Conservation (phyloP, 108 stramenopile genomes). For the Cylindrotheca fusiformis region DNA sequence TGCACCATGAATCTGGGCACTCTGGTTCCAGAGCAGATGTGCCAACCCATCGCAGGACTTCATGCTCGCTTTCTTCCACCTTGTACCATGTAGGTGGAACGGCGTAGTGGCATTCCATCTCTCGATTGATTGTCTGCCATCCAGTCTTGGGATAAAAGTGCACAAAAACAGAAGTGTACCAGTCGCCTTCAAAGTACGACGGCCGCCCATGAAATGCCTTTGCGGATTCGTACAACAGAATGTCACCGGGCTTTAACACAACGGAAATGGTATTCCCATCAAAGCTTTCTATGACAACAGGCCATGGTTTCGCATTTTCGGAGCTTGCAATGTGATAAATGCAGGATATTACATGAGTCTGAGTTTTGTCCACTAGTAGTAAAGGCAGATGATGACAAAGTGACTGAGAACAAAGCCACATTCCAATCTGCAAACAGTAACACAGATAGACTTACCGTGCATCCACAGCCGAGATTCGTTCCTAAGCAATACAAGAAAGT, state of each 20-base stretch:
- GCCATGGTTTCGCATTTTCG: slow-evolving; percentile 79
- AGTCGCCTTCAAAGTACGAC: slow-evolving; percentile 56
- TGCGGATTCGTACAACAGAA: slow-evolving; percentile 85
- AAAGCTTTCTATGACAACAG: slow-evolving; percentile 49
- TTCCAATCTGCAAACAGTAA: background rate
- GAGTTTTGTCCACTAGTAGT: slow-evolving; percentile 82
- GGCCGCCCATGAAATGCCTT: slow-evolving; percentile 88
- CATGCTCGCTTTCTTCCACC: slow-evolving; percentile 41
- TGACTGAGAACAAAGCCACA: background rate
- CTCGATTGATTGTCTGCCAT: slow-evolving; percentile 21
- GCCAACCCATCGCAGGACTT: slow-evolving; percentile 23
- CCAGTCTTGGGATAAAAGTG: slow-evolving; percentile 77
- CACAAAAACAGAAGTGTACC: slow-evolving; percentile 70
- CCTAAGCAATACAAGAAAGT: background rate
- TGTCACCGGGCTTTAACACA: slow-evolving; percentile 63
- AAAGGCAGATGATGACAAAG: slow-evolving; percentile 14
- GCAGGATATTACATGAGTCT: slow-evolving; percentile 79
- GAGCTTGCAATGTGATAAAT: slow-evolving; percentile 84
- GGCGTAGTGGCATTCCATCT: slow-evolving; percentile 45
- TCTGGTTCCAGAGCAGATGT: slow-evolving; percentile 68
- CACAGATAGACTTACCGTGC: background rate
- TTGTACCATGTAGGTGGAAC: slow-evolving; percentile 55
- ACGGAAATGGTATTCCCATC: slow-evolving; percentile 27
- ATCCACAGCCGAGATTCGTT: slow-evolving; percentile 13
- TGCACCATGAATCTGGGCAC: slow-evolving; percentile 55